Evolutionary conservation across 192 early-diverging fungal genomes (phyloP), one percentile per base, ranked within the genome.

Genomic region (Coemansia biformis): DNA sequence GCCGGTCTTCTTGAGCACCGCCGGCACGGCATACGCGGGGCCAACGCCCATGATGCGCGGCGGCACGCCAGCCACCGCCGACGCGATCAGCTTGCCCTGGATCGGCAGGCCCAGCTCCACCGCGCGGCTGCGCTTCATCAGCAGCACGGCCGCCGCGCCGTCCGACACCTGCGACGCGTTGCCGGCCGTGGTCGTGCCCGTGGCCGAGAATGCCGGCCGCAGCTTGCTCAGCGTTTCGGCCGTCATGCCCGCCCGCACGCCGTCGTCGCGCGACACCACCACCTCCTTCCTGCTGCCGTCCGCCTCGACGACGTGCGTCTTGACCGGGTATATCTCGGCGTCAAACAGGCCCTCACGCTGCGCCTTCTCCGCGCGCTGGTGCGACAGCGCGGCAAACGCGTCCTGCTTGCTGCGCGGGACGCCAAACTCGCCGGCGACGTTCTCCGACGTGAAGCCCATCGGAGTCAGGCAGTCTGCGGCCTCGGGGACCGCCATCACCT

Each of bases 91-190:
- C 66, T 92, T 90, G 58, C 89, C 96, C 54, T 88, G 54, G 41
- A 90, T 79, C 57, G 89, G 81, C 50, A 96, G 75, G 14, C 87
- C 84, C 14, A 93, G 80, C 74, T 84, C 88, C 56, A 89, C 75
- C 3, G 96, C 96, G 30, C 79, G 86, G 74, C 83, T 86, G 56
- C 96, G 86, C 77, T 89, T 91, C 87, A 92, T 92, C 63, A 99
- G 73, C 41, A 99, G 78, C 47, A 93, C 91, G 14, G 89, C 93
- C 21, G 92, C 96, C 21, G 93, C 96, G 59, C 93, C 93, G 66
- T 99, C 96, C 11, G 93, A 92, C 44, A 97, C 92, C 81, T 99
- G 92, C 42, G 96, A 99, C 34, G 92, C 85, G 62, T 91, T 96
- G 46, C 92, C 96, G 34, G 93, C 96, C 26, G 93, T 96, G 42